Evolutionary conservation across 192 early-diverging fungal species (phyloP).

Genomic region (Dissophora globulifera): DNA sequence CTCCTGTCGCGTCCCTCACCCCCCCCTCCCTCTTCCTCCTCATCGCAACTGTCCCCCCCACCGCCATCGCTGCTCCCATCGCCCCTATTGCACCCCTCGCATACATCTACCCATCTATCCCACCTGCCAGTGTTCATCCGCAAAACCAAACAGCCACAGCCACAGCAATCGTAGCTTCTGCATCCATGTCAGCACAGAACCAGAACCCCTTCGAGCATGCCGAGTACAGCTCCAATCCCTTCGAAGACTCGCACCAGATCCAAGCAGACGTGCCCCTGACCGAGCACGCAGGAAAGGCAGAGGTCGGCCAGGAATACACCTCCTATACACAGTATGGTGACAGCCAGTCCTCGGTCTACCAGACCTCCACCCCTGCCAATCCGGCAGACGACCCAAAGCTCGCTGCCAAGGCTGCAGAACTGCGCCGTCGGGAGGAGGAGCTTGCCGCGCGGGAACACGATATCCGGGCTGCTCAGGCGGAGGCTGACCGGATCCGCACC

Average conservation of each 20-base stretch:
- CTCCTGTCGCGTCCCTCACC: not conserved
- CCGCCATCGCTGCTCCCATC: no score
- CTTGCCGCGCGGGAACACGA: constrained; percentile 81
- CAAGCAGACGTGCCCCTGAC: constrained; percentile 53
- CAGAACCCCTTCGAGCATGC: constrained; percentile 54
- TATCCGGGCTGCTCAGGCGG: constrained; percentile 70
- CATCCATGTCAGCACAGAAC: constrained; percentile 2
- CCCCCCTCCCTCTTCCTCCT: no score
- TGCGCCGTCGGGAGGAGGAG: constrained; percentile 77
- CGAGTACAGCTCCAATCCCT: constrained; percentile 62
- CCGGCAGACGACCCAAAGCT: constrained; percentile 24
- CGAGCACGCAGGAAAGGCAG: constrained; percentile 22
- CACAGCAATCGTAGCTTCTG: no score
- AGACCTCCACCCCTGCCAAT: constrained; percentile 17
- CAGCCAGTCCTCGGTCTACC: constrained; percentile 37
- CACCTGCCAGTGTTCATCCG: no score
- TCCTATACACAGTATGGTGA: constrained; percentile 49
- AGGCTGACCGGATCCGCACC: constrained; percentile 64
- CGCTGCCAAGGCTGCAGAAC: constrained; percentile 73
- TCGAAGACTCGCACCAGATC: constrained; percentile 61
- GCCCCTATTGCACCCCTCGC: not conserved
- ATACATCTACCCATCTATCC: no score
- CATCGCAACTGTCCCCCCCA: no score
- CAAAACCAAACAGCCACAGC: no score
- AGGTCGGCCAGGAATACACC: constrained; percentile 44